Base-by-base conservation (phyloP, 495 filamentous ascomycete genomes). In the Aspergillus nidulans region DNA sequence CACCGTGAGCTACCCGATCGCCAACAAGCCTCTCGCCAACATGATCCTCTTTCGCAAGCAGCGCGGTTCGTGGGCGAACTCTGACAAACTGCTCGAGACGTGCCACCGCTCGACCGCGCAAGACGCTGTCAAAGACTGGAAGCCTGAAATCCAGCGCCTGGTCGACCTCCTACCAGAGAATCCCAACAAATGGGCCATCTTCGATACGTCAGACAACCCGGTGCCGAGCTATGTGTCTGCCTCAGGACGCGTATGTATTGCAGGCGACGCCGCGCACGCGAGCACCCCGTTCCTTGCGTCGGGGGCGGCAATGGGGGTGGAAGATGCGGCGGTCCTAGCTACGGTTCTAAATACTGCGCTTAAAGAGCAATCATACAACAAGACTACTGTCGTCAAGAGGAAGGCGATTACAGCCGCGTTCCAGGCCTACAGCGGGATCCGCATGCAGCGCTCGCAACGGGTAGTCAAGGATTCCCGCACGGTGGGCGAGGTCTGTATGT, bases 31-130 rank as follows among this genome's bases (percentile, higher is more conserved):
- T 4, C 49, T 74, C 0, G 41, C 79, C 13, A 80, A 80, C 58
- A 60, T 77, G 10, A 74, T 77, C 0, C 74, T 66, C 1, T 54
- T 54, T 21, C 76, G 78, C 54, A 54, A 66, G 5, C 64, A 72
- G 23, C 62, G 63, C 0, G 41, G 64, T 18, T 63, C 70, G 9
- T 79, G 77, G 77, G 10, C 54, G 5, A 21, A 48, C 4, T 1
- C 61, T 21, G 49, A 54, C n/a, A 68, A 52, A 44, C 45, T 63
- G 51, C 52, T 56, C 6, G 42, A 15, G 18, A 13, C 18, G 0
- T 36, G 47, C 12, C 6, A 5, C 10, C 28, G 20, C 8, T 10
- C 6, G 4, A 39, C 16, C 1, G 47, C 47, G 13, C 18, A 38
- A 9, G 13, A 36, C 1, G 47, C 47, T 0, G 2, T 49, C 7